Percentiles rank a stretch among this genome's conserved stretches.
These are phyloP conservation scores for Vanrija pseudolonga DNA, from an alignment of 1,284 basidiomycete species.

Conservation along the genomic window DNA sequence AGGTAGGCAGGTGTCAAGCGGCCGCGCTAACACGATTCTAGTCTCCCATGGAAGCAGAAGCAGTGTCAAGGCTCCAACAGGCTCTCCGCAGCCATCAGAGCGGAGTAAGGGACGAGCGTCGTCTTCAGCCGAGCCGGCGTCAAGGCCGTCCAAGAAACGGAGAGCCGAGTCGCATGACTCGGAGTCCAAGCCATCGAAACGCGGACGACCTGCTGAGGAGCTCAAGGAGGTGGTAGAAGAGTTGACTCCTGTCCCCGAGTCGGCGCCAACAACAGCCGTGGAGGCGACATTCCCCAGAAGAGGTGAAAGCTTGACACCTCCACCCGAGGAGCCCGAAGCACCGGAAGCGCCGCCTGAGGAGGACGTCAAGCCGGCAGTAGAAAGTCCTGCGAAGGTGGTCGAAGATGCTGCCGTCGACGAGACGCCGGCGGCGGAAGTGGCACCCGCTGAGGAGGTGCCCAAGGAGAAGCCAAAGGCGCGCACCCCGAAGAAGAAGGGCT, in stretches of 20 bases:
- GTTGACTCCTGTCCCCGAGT: conserved; percentile 13
- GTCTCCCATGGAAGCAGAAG: too few species aligned
- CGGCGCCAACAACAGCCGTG: not conserved
- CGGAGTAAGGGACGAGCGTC: too few species aligned
- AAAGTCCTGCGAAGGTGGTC: not conserved
- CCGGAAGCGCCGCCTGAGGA: conserved; percentile 18
- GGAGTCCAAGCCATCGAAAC: not conserved
- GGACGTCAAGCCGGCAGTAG: conserved; percentile 14
- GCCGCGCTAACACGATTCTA: not conserved
- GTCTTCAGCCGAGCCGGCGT: too few species aligned
- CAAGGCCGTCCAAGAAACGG: too few species aligned
- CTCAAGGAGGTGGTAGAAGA: conserved; percentile 15
- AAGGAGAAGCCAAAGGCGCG: conserved; percentile 1
- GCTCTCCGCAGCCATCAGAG: too few species aligned
- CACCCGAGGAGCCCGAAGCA: not conserved
- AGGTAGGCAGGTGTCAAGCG: not conserved
- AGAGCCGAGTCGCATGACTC: too few species aligned
- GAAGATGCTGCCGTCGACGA: conserved; percentile 2
- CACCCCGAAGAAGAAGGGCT: not conserved
- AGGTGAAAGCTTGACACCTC: conserved; percentile 3
- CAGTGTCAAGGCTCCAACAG: too few species aligned
- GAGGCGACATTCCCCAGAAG: not conserved
- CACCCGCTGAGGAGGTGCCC: not conserved
- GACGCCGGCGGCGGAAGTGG: not conserved
- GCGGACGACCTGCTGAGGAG: conserved; percentile 12